Conservation (phyloP, 192 early-diverging fungal genomes). For the Chytriomyces sp. region DNA sequence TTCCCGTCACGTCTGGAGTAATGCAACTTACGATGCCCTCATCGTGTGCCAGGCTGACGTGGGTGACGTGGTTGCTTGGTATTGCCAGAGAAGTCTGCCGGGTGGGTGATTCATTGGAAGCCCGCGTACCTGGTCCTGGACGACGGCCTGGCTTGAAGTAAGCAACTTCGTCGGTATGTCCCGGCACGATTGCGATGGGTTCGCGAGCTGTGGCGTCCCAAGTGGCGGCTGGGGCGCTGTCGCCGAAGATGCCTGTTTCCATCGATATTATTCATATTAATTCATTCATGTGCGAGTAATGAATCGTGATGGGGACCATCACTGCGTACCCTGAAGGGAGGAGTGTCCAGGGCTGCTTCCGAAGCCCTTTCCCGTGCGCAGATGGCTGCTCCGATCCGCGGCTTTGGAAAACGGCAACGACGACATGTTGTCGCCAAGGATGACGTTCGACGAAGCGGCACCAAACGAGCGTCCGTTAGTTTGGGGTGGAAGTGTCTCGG, state of each 20-base stretch:
- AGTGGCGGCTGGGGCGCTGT: not conserved
- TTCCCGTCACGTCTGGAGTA: not conserved
- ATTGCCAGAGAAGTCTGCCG: not conserved
- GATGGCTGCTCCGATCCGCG: no score
- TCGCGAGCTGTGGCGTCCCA: not conserved
- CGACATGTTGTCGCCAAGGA: slow-evolving; percentile 5
- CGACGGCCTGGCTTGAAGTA: not conserved
- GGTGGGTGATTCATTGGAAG: not conserved
- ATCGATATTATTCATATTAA: not conserved
- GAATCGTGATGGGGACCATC: not conserved
- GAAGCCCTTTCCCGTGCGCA: not conserved
- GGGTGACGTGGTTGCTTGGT: not conserved
- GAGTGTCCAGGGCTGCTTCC: not conserved
- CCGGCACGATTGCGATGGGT: not conserved
- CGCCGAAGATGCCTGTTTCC: not conserved
- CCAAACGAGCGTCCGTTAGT: no score
- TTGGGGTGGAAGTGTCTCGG: no score
- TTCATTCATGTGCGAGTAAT: not conserved
- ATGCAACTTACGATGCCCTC: no score
- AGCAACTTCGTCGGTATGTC: not conserved
- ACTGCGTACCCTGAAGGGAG: not conserved
- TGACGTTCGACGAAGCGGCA: slow-evolving; percentile 9
- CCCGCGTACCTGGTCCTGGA: not conserved
- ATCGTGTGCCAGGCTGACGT: not conserved
- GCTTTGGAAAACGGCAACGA: no score